phyloP scores from a whole-genome alignment of 2,329 filamentous ascomycete species.

The Fusarium sp. region DNA sequence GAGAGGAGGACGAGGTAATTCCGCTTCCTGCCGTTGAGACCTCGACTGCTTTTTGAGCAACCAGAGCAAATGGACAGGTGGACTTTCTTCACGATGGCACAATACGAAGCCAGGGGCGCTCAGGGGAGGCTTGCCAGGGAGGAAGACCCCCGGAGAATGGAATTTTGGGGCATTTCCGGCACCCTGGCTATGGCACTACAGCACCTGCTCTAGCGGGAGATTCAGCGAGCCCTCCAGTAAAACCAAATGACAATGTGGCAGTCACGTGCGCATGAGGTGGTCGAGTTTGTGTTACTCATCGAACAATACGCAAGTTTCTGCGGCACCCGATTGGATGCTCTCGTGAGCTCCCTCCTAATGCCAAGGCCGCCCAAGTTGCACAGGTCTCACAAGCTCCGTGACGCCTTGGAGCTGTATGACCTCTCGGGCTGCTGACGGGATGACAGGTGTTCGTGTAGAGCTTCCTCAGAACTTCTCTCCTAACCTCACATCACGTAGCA shows the following conservation, averaged over 20 bases:
- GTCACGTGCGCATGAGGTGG: neutral
- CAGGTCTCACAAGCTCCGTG: neutral
- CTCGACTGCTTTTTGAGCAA: neutral
- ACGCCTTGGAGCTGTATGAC: neutral
- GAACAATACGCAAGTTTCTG: neutral
- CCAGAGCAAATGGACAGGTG: neutral
- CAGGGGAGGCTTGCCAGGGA: conserved; percentile 2
- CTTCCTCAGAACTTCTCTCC: neutral
- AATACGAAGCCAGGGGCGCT: conserved; percentile 1
- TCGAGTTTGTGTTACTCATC: neutral
- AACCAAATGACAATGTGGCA: neutral
- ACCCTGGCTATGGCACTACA: neutral
- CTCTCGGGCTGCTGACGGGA: neutral
- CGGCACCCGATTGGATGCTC: conserved; percentile 1
- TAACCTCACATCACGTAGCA: neutral
- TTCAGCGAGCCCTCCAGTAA: neutral
- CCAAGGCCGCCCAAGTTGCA: neutral
- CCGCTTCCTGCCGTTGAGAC: neutral
- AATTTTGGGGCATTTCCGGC: conserved; percentile 1
- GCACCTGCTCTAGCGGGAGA: neutral
- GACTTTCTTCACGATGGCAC: neutral
- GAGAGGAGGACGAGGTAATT: conserved; percentile 8
- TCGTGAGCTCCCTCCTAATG: neutral
- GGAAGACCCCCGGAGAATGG: neutral
- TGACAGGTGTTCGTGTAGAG: neutral